Evolutionary conservation across 2,329 filamentous ascomycete genomes (phyloP).

Genomic region (Stachybotrys elegans): DNA sequence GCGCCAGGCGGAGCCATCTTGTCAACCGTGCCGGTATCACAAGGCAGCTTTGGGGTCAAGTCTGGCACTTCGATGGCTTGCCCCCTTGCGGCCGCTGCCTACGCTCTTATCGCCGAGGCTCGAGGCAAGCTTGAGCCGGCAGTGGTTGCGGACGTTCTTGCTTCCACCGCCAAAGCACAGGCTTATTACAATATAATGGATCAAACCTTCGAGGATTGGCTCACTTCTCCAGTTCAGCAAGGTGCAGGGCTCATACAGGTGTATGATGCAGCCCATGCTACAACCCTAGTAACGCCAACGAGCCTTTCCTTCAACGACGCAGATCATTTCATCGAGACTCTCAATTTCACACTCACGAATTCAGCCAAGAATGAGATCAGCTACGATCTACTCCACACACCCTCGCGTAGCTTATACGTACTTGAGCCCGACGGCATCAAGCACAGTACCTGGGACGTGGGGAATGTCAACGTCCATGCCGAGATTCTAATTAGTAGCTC

Average conservation of each 20-base stretch:
- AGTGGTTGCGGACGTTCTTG: background rate
- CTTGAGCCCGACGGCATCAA: background rate
- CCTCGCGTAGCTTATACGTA: background rate
- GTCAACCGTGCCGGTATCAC: background rate
- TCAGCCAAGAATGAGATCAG: background rate
- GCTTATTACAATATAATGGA: background rate
- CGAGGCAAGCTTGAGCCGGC: background rate
- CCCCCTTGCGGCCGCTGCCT: background rate
- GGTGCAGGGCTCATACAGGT: constrained; percentile 37
- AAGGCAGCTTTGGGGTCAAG: background rate
- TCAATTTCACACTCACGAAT: background rate
- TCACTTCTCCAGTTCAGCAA: constrained; percentile 28
- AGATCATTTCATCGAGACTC: constrained; percentile 27
- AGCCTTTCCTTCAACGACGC: constrained; percentile 40
- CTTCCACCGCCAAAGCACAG: background rate
- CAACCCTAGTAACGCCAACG: constrained; percentile 27
- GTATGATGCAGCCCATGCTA: constrained; percentile 31
- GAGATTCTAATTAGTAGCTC: background rate
- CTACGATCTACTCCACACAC: background rate
- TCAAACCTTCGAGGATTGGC: background rate
- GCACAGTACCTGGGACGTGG: background rate
- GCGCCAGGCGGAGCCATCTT: background rate
- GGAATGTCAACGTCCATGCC: background rate
- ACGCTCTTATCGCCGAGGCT: background rate
- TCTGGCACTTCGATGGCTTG: background rate